Percentiles rank a stretch among this genome's conserved stretches.
Evolutionary conservation across 768 basidiomycete species (phyloP).

Genomic region (Lactarius sanguifluus): DNA sequence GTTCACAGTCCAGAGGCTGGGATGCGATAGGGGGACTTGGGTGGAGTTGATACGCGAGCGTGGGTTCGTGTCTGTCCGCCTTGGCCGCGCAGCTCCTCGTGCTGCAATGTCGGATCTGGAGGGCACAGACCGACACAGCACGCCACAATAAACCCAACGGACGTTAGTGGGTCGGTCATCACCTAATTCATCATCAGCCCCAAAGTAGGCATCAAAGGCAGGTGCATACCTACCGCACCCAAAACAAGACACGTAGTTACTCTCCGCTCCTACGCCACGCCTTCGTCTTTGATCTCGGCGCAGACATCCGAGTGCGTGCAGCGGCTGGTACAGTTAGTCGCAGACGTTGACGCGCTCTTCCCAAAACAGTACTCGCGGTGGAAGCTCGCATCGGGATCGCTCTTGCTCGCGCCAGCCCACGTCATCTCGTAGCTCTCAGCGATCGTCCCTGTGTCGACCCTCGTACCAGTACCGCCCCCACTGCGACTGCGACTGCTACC

Average conservation of each 20-base stretch:
- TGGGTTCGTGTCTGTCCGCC: background rate
- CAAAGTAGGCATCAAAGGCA: background rate
- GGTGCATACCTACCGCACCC: background rate
- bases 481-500: background rate
- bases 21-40: background rate
- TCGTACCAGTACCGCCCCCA: background rate
- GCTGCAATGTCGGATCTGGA: background rate
- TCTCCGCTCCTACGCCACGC: background rate
- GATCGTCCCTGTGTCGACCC: background rate
- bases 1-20: background rate
- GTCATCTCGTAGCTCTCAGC: constrained; percentile 23
- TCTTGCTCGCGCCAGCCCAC: background rate
- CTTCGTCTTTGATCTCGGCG: background rate
- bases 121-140: background rate
- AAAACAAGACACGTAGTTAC: background rate
- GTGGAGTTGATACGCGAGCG: background rate
- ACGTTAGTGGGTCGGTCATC: background rate
- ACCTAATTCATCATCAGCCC: background rate
- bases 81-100: background rate
- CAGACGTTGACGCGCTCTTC: background rate
- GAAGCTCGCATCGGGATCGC: background rate
- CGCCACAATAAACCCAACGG: background rate
- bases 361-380: background rate
- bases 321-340: background rate
- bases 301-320: constrained; percentile 2